Percentiles rank a stretch among this genome's conserved stretches.
phyloP scores from a whole-genome alignment of 257 asterid species.

The Echites panduratus region DNA sequence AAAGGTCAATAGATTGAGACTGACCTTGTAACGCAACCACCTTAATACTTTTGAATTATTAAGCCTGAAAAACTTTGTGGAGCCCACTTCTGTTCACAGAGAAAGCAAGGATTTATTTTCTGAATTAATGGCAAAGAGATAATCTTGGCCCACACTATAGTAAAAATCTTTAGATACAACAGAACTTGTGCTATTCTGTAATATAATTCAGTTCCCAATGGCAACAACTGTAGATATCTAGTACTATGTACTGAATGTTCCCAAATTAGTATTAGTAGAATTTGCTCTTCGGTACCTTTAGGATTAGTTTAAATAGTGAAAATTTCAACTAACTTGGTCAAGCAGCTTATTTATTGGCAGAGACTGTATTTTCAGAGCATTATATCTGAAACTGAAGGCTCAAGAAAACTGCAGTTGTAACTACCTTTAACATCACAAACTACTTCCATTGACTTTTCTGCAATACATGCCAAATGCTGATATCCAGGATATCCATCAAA shows the following conservation, averaged over 20 bases:
- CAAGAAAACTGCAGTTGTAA: background rate
- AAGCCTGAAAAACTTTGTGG: constrained; percentile 79
- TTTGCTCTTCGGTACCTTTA: background rate
- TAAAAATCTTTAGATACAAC: background rate
- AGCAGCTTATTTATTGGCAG: background rate
- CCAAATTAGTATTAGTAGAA: background rate
- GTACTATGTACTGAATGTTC: background rate
- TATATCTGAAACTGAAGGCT: background rate
- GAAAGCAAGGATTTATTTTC: constrained; percentile 8
- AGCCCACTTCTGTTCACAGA: constrained; percentile 61
- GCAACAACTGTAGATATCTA: background rate
- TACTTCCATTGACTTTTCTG: constrained; percentile 70
- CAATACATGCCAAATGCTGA: constrained; percentile 53
- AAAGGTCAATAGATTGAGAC: constrained; percentile 24
- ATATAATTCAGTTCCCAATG: background rate
- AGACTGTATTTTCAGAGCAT: background rate
- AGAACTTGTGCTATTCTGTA: too few species aligned
- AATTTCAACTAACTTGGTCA: background rate
- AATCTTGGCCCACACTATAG: background rate
- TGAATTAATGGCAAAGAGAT: background rate
- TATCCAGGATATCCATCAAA: constrained; percentile 70
- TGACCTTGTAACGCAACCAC: constrained; percentile 86
- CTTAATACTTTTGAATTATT: constrained; percentile 72
- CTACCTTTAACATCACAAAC: constrained; percentile 94
- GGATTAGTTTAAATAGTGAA: background rate